Evolutionary conservation across 2,329 filamentous ascomycete genomes (phyloP).

Genomic region (Xylariales sp.): DNA sequence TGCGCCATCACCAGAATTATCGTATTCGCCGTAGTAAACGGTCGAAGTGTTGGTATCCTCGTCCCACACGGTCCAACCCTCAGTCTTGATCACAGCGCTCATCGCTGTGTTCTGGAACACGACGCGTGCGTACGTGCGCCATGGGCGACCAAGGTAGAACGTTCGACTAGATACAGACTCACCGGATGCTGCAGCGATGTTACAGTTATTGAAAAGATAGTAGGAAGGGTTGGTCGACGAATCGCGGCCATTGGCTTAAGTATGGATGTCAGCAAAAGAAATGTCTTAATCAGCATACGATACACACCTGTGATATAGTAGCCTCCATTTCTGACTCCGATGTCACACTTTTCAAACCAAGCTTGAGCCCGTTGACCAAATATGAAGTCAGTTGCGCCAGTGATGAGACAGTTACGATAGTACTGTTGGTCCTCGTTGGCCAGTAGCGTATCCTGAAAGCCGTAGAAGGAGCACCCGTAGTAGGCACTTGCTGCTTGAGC

Average conservation of each 20-base stretch:
- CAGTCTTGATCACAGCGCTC: constrained; percentile 50
- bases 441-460: constrained; percentile 47
- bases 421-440: constrained; percentile 42
- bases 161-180: constrained; percentile 30
- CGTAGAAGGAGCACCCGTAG: constrained; percentile 41
- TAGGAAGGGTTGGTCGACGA: constrained; percentile 28
- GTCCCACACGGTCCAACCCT: constrained; percentile 55
- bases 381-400: constrained; percentile 46
- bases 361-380: constrained; percentile 37
- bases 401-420: constrained; percentile 38
- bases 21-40: constrained; percentile 55
- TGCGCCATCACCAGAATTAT: constrained; percentile 53
- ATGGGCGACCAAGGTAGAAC: constrained; percentile 45
- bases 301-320: constrained; percentile 39
- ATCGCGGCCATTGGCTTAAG: constrained; percentile 35
- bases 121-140: constrained; percentile 40
- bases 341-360: constrained; percentile 39
- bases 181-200: constrained; percentile 32
- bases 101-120: constrained; percentile 45
- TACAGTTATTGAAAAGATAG: constrained; percentile 41
- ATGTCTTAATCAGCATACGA: too few relatives aligned
- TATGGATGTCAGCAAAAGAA: neutral
- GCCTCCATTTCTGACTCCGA: constrained; percentile 31
- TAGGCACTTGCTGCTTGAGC: constrained; percentile 40
- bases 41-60: constrained; percentile 42